Conservation (phyloP, 2,329 filamentous ascomycete genomes). For the Clarireedia sp. region DNA sequence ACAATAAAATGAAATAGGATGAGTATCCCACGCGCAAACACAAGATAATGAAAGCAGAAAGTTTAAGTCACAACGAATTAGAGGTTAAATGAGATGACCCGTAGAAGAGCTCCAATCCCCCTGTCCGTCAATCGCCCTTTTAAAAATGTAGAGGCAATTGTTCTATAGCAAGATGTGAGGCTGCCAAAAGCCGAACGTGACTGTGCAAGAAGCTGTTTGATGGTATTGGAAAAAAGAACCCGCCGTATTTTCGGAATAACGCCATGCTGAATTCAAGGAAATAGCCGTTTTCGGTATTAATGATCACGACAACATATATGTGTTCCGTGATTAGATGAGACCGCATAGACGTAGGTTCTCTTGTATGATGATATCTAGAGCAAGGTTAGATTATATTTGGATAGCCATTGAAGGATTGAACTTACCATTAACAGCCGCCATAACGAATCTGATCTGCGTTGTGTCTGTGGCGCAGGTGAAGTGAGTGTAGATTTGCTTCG, state of each 20-base stretch:
- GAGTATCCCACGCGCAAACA: constrained; percentile 2
- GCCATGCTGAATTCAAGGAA: constrained; percentile 25
- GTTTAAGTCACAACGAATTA: constrained; percentile 22
- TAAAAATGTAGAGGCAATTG: constrained; percentile 14
- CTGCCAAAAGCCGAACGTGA: constrained; percentile 11
- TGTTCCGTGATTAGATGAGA: constrained; percentile 60
- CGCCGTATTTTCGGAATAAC: constrained; percentile 27
- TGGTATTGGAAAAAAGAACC: constrained; percentile 27
- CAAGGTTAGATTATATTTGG: constrained; percentile 34
- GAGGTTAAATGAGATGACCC: constrained; percentile 8
- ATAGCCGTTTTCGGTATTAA: constrained; percentile 7
- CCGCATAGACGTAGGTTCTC: constrained; percentile 96
- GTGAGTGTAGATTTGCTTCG: constrained; percentile 99
- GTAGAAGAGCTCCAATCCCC: constrained; percentile 1
- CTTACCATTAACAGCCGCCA: constrained; percentile 97
- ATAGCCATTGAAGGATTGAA: constrained; percentile 9
- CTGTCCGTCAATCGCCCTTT: background rate
- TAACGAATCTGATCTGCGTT: constrained; percentile 98
- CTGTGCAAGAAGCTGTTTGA: constrained; percentile 17
- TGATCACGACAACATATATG: background rate
- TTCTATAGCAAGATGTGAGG: constrained; percentile 17
- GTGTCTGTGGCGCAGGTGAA: constrained; percentile 99
- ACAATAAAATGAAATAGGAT: constrained; percentile 9
- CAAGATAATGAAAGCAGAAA: constrained; percentile 14
- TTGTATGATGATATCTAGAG: constrained; percentile 95